A percentile compares a stretch with the other conserved stretches of the same genome.
Evolutionary conservation across 1,139 yeast genomes (phyloP).

Genomic region (Pichia sp.): DNA sequence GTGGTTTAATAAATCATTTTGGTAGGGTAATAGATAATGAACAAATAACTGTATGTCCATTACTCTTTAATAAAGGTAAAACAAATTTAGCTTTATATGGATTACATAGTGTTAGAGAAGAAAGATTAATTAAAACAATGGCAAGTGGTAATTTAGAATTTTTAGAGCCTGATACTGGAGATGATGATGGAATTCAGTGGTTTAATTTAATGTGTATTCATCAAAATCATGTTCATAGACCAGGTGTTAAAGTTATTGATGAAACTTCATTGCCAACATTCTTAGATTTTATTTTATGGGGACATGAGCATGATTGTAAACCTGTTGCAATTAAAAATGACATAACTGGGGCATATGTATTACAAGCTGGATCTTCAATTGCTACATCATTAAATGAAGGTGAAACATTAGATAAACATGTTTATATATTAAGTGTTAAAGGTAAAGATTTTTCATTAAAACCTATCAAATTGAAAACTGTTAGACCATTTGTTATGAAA

Average conservation of each 20-base stretch:
- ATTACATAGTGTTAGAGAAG: constrained; percentile 82
- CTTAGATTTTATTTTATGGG: constrained; percentile 84
- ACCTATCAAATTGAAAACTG: constrained; percentile 61
- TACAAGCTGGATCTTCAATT: constrained; percentile 92
- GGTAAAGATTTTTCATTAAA: constrained; percentile 57
- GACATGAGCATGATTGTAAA: constrained; percentile 95
- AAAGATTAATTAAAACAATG: constrained; percentile 75
- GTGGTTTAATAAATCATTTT: constrained; percentile 84
- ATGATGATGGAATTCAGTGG: constrained; percentile 52
- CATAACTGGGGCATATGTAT: constrained; percentile 63
- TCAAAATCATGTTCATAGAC: constrained; percentile 75
- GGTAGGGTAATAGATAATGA: constrained; percentile 79
- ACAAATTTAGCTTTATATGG: constrained; percentile 88
- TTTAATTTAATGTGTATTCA: constrained; percentile 86
- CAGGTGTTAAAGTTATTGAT: constrained; percentile 76
- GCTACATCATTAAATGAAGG: constrained; percentile 89
- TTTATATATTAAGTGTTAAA: constrained; percentile 60
- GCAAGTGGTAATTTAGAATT: constrained; percentile 76
- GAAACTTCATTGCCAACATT: constrained; percentile 78
- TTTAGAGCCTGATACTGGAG: constrained; percentile 52
- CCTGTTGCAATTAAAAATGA: constrained; percentile 65
- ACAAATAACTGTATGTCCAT: constrained; percentile 67
- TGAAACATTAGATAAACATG: constrained; percentile 70
- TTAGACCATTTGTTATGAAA: constrained; percentile 76
- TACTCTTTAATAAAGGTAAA: constrained; percentile 71